Evolutionary conservation across 2,329 filamentous ascomycete species (phyloP).

Genomic region (Pseudogymnoascus sp.): DNA sequence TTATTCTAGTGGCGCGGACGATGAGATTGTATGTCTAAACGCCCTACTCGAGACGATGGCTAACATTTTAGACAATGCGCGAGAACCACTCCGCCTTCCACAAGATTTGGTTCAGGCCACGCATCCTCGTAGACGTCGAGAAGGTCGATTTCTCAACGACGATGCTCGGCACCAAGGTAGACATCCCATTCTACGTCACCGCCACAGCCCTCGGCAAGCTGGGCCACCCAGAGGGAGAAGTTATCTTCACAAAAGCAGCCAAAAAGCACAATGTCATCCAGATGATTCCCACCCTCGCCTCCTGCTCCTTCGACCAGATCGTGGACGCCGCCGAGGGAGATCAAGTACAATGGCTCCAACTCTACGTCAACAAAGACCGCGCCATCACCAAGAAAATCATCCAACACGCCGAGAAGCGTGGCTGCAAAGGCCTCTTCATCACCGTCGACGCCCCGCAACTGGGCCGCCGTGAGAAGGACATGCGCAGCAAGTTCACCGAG

Average conservation of each 20-base stretch:
- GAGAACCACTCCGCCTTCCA: slow-evolving; percentile 96
- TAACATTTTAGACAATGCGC: slow-evolving; percentile 63
- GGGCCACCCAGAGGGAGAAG: slow-evolving; percentile 88
- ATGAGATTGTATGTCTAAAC: slow-evolving; percentile 62
- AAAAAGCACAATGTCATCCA: slow-evolving; percentile 85
- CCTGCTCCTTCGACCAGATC: slow-evolving; percentile 96
- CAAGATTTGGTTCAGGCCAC: slow-evolving; percentile 93
- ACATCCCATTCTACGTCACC: slow-evolving; percentile 91
- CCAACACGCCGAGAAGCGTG: slow-evolving; percentile 80
- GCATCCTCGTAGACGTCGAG: slow-evolving; percentile 82
- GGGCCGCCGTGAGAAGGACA: slow-evolving; percentile 92
- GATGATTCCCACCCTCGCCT: slow-evolving; percentile 97
- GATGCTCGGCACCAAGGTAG: slow-evolving; percentile 82
- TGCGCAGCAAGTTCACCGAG: slow-evolving; percentile 87
- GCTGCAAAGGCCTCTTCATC: slow-evolving; percentile 95
- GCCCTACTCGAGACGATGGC: slow-evolving; percentile 3
- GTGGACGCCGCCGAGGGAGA: slow-evolving; percentile 72
- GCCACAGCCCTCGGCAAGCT: slow-evolving; percentile 94
- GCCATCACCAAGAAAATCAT: slow-evolving; percentile 85
- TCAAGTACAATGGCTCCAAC: slow-evolving; percentile 92
- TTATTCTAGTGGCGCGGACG: slow-evolving; percentile 88
- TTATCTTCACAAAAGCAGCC: slow-evolving; percentile 78
- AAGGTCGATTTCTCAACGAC: slow-evolving; percentile 80
- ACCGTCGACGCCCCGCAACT: slow-evolving; percentile 96
- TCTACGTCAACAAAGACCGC: slow-evolving; percentile 92